Evolutionary conservation across 2,329 filamentous ascomycete species (phyloP), one percentile per base, ranked within the genome.

Genomic region (Tothia fuscella): DNA sequence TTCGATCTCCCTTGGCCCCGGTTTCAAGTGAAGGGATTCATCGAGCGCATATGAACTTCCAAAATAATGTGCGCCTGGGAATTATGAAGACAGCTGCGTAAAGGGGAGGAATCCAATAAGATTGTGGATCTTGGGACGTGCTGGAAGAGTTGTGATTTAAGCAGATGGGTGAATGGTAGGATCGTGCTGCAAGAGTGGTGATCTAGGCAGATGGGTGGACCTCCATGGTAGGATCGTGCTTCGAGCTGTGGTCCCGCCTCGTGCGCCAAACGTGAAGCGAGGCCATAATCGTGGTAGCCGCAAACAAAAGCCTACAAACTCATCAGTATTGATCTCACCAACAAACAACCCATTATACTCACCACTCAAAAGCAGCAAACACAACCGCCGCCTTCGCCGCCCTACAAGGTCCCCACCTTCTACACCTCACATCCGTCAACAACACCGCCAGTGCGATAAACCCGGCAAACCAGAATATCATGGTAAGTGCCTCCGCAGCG

Each of bases 381-480:
- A 73, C 80, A 6, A 74, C 67, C 2, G 73, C 76, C 3, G 79
- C 79, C 61, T 81, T 74, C 6, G 72, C 62, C 6, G 71, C 65
- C 30, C 67, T 65, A 58, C 82, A 88, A 13, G 65, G 66, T n/a
- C 58, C 63, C 29, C 67, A 64, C 29, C 63, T 66, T 19, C 36
- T 17, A 53, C 76, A 78, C 43, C 70, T 60, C 0, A 73, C 63
- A 13, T 72, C 68, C 39, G 73, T 72, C 44, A 86, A 61, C 42
- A 68, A 67, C 14, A 76, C 79, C 0, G 81, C 86, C 9, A 88
- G 61, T 0, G 85, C 84, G 49, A 93, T 78, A 52, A 86, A 82
- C 4, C 85, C 86, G 1, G 82, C 79, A 56, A 95, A 91, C 87
- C 87, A 94, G 67, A 93, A 93, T 43, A 93, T 69, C 63, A 80